phyloP scores from a whole-genome alignment of 139 green algal species.

The Nannochloris sp. region DNA sequence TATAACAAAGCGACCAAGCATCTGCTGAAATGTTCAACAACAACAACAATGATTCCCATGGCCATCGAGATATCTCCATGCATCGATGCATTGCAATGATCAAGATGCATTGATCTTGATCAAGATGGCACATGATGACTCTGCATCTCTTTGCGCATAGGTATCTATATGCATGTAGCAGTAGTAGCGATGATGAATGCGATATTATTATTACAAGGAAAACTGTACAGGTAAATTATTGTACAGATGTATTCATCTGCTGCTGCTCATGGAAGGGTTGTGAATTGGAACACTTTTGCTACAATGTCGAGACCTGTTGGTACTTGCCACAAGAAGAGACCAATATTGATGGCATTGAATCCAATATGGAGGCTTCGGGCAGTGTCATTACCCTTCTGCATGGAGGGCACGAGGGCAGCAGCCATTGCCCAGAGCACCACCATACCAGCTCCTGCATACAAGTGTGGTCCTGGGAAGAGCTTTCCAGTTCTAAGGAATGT shows the following conservation, averaged over 20 bases:
- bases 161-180: neutral
- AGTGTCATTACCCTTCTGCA: constrained; percentile 93
- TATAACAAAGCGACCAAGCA: too few species aligned
- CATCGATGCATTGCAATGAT: too few species aligned
- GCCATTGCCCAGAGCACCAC: constrained; percentile 84
- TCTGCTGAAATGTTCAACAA: too few species aligned
- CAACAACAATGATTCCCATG: too few species aligned
- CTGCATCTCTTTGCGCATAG: neutral
- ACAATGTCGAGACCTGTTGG: constrained; percentile 96
- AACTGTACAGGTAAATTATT: neutral
- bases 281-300: constrained; percentile 80
- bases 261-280: constrained; percentile 50
- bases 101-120: too few species aligned
- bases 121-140: neutral
- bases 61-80: too few species aligned
- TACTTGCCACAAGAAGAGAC: constrained; percentile 85
- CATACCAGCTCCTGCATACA: constrained; percentile 89
- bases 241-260: constrained; percentile 3
- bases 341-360: constrained; percentile 79
- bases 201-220: neutral
- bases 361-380: constrained; percentile 84
- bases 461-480: constrained; percentile 96
- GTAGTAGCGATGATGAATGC: neutral
- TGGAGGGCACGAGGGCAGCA: constrained; percentile 79
- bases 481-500: constrained; percentile 90